Percentiles rank a stretch among this genome's conserved stretches.
Conservation (phyloP, 257 asterid species). For the Salvia splendens region DNA sequence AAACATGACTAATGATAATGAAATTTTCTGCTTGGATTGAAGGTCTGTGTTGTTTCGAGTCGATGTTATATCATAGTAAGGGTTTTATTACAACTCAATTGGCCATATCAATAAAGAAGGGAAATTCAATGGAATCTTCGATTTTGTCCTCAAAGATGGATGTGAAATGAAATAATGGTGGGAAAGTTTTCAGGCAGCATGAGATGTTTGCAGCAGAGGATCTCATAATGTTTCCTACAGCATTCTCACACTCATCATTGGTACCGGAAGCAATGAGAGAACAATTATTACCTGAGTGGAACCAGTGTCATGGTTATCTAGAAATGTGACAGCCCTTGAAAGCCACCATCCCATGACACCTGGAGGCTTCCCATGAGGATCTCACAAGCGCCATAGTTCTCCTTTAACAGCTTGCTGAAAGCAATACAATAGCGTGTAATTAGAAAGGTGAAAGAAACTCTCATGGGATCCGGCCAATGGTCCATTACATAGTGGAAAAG, state of each 20-base stretch:
- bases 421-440: constrained; percentile 9
- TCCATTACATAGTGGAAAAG: constrained; percentile 3
- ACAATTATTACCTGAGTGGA: constrained; percentile 77
- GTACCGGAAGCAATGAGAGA: constrained; percentile 3
- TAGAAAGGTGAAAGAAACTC: constrained; percentile 20
- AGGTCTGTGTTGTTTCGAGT: not conserved
- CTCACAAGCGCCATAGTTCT: constrained; percentile 88
- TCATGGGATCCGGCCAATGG: constrained; percentile 4
- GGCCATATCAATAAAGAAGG: not conserved
- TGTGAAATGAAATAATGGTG: not conserved
- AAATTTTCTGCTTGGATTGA: constrained; percentile 3
- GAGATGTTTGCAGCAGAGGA: not conserved
- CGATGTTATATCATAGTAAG: constrained; percentile 5
- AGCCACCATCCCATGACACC: constrained; percentile 99
- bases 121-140: not conserved
- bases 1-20: constrained; percentile 12
- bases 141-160: not conserved
- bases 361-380: constrained; percentile 81
- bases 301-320: constrained; percentile 96
- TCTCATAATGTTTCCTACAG: not conserved
- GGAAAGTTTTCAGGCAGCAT: not conserved
- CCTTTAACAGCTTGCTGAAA: constrained; percentile 94
- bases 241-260: constrained; percentile 3
- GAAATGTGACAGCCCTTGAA: constrained; percentile 88
- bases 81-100: not conserved